Evolutionary conservation across 2,329 filamentous ascomycete species (phyloP).

Genomic region (Fusarium bactridioides): DNA sequence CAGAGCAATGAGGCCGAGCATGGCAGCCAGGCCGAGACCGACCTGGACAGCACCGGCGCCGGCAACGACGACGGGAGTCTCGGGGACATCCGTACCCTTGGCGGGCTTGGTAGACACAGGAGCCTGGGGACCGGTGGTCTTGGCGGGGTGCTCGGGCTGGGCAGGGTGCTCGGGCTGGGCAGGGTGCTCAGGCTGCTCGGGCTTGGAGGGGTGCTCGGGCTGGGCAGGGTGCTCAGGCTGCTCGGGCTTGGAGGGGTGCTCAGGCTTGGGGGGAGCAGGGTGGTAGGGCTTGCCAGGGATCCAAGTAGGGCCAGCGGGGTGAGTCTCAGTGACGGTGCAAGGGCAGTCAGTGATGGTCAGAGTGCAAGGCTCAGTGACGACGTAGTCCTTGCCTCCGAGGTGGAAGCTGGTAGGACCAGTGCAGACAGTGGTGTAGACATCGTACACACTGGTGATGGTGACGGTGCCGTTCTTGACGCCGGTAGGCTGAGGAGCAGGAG

Average conservation of each 20-base stretch:
- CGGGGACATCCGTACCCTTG: constrained; percentile 14
- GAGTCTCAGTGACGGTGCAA: constrained; percentile 54
- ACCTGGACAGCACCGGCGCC: constrained; percentile 38
- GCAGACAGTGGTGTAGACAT: constrained; percentile 52
- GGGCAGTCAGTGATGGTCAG: constrained; percentile 65
- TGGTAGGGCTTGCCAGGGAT: constrained; percentile 4
- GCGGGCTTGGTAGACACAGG: neutral
- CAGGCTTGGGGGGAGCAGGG: neutral
- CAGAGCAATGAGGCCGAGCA: constrained; percentile 43
- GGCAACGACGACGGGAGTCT: constrained; percentile 40
- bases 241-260: neutral
- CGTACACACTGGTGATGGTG: constrained; percentile 48
- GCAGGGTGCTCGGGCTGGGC: too few relatives aligned
- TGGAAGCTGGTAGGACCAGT: constrained; percentile 59
- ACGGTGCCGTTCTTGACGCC: constrained; percentile 37
- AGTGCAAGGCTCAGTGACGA: constrained; percentile 61
- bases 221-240: neutral
- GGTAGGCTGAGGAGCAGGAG: constrained; percentile 11
- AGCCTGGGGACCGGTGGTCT: neutral
- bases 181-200: too few relatives aligned
- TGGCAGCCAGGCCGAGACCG: constrained; percentile 44
- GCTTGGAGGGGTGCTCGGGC: constrained; percentile 1
- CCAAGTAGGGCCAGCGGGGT: constrained; percentile 33
- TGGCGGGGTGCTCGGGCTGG: too few relatives aligned
- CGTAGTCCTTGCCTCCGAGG: constrained; percentile 60